These are phyloP conservation scores for Hymenoscyphus salicellus DNA, from an alignment of 2,329 filamentous ascomycete genomes.

Conservation along the genomic window DNA sequence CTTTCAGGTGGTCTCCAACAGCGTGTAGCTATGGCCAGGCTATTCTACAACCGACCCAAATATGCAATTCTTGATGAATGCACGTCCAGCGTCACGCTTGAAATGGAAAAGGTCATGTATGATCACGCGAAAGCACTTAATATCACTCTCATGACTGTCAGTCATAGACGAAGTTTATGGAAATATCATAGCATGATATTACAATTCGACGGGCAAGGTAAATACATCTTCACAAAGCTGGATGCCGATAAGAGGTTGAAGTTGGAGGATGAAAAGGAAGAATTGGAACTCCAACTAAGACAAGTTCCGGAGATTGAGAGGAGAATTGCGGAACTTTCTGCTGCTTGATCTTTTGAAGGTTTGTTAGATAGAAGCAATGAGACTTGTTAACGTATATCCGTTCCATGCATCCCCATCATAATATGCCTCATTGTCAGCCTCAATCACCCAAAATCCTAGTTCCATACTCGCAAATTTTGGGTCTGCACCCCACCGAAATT, in stretches of 20 bases:
- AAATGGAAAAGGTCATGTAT: conserved; percentile 95
- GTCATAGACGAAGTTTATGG: conserved; percentile 87
- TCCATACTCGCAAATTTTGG: background rate
- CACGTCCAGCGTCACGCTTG: conserved; percentile 89
- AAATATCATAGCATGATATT: conserved; percentile 93
- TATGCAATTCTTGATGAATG: conserved; percentile 98
- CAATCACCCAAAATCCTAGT: too few relatives aligned
- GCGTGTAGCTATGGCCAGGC: conserved; percentile 89
- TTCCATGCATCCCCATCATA: too few relatives aligned
- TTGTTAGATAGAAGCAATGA: background rate
- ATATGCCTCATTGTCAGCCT: too few relatives aligned
- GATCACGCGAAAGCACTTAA: conserved; percentile 88
- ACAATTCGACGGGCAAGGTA: conserved; percentile 93
- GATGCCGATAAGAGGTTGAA: conserved; percentile 82
- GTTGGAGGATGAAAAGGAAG: conserved; percentile 95
- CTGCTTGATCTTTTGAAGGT: conserved; percentile 26
- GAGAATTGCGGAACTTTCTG: conserved; percentile 74
- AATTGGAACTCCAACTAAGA: conserved; percentile 79
- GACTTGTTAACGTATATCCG: background rate
- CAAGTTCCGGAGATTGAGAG: conserved; percentile 86
- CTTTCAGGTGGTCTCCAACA: conserved; percentile 91
- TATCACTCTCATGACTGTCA: conserved; percentile 96
- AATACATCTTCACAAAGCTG: conserved; percentile 83
- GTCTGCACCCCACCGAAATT: background rate
- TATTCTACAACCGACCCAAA: conserved; percentile 89